Conservation (phyloP, 108 stramenopile species). For the Stephanodiscus triporus region DNA sequence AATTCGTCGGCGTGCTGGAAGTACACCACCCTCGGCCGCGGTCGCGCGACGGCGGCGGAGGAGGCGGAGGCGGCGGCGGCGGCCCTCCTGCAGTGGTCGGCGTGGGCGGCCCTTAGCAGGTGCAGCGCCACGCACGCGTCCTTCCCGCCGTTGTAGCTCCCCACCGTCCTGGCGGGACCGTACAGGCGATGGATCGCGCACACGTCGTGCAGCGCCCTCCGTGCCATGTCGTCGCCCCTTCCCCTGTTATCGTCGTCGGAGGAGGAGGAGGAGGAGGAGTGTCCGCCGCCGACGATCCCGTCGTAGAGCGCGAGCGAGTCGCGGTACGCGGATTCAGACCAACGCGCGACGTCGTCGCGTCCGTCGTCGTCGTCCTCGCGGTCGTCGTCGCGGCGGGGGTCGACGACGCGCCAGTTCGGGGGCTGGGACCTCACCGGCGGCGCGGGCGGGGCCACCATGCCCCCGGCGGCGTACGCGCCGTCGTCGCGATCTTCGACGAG, state of each 20-base stretch:
- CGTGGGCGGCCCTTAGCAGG: slow-evolving; percentile 90
- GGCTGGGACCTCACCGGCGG: too few species aligned
- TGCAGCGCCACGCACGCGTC: slow-evolving; percentile 97
- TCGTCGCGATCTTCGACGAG: too few species aligned
- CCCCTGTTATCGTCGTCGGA: slow-evolving; percentile 36
- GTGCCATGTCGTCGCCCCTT: slow-evolving; percentile 21
- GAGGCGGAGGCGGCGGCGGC: slow-evolving; percentile 28
- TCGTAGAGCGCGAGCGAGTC: too few species aligned
- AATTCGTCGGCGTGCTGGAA: slow-evolving; percentile 87
- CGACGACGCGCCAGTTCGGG: too few species aligned
- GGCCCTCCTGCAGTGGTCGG: slow-evolving; percentile 52
- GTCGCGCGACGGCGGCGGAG: too few species aligned
- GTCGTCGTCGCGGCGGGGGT: too few species aligned
- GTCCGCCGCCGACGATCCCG: too few species aligned
- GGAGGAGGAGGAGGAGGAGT: too few species aligned
- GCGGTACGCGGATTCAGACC: too few species aligned
- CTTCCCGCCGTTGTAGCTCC: slow-evolving; percentile 98
- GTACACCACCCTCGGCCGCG: slow-evolving; percentile 78
- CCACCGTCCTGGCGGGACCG: slow-evolving; percentile 73
- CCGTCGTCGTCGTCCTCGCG: slow-evolving; percentile 11
- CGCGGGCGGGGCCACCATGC: too few species aligned
- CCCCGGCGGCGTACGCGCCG: too few species aligned
- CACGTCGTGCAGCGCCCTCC: slow-evolving; percentile 67
- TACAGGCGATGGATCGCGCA: slow-evolving; percentile 85
- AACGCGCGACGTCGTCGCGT: too few species aligned